Conservation (phyloP, 768 basidiomycete species). For the Mycena chlorophos region DNA sequence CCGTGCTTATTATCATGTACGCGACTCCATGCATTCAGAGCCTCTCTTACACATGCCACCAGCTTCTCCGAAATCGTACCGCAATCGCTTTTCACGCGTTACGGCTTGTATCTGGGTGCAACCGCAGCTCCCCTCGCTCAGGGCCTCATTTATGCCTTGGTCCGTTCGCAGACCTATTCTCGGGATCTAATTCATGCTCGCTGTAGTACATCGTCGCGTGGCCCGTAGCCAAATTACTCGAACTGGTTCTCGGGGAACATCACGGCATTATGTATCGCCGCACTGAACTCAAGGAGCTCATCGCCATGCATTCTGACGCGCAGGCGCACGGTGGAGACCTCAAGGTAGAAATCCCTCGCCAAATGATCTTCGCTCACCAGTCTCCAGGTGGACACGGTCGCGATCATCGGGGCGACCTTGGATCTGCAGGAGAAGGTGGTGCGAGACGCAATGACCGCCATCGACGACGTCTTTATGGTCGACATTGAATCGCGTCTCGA, state of each 20-base stretch:
- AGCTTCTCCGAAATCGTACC: conserved; percentile 93
- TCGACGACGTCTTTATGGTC: conserved; percentile 81
- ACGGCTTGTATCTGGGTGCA: conserved; percentile 85
- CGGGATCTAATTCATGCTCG: conserved; percentile 6
- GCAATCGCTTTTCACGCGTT: conserved; percentile 85
- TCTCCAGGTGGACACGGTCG: conserved; percentile 68
- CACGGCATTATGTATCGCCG: conserved; percentile 91
- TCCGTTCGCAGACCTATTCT: conserved; percentile 31
- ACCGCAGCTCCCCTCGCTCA: conserved; percentile 75
- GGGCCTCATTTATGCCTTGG: conserved; percentile 67
- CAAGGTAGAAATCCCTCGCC: conserved; percentile 33
- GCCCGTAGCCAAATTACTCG: conserved; percentile 84
- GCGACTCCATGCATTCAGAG: conserved; percentile 25
- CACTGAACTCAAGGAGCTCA: conserved; percentile 84
- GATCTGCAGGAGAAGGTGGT: conserved; percentile 88
- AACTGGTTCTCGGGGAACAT: conserved; percentile 75
- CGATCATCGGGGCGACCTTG: conserved; percentile 86
- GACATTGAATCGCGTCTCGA: conserved; percentile 82
- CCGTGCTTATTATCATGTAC: conserved; percentile 84
- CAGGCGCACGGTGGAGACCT: conserved; percentile 79
- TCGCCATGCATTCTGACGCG: conserved; percentile 79
- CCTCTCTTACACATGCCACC: conserved; percentile 7
- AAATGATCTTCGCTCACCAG: background rate
- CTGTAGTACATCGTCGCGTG: conserved; percentile 72
- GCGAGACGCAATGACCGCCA: conserved; percentile 80